phyloP scores from a whole-genome alignment of 2,329 filamentous ascomycete genomes.

The Sporothrix brunneoviolacea region DNA sequence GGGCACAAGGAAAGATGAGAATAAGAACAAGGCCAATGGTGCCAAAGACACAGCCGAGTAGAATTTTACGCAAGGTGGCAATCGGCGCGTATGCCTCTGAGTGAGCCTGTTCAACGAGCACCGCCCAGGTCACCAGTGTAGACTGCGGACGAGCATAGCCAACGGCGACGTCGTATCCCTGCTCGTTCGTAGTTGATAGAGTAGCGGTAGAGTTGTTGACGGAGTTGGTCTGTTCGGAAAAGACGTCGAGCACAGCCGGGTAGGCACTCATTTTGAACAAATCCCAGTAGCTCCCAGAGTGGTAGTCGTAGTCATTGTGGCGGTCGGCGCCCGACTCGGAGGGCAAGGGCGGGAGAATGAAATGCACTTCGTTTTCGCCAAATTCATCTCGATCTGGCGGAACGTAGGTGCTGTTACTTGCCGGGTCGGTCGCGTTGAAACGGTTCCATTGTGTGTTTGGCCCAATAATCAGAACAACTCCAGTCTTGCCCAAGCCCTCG shows the following conservation, averaged over 20 bases:
- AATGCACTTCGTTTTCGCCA: slow-evolving; percentile 43
- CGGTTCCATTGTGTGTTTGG: slow-evolving; percentile 60
- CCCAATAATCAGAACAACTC: slow-evolving; percentile 64
- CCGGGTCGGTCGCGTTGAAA: slow-evolving; percentile 41
- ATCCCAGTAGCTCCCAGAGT: slow-evolving; percentile 35
- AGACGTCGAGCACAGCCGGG: slow-evolving; percentile 55
- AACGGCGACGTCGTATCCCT: slow-evolving; percentile 63
- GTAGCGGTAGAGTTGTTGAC: slow-evolving; percentile 63
- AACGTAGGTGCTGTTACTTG: slow-evolving; percentile 41
- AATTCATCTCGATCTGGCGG: slow-evolving; percentile 33
- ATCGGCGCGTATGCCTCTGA: slow-evolving; percentile 73
- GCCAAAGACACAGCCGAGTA: slow-evolving; percentile 79
- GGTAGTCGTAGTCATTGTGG: slow-evolving; percentile 39
- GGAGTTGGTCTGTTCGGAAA: slow-evolving; percentile 41
- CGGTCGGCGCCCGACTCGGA: slow-evolving; percentile 35
- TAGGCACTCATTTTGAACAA: slow-evolving; percentile 57
- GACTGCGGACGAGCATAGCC: slow-evolving; percentile 68
- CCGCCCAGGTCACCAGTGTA: slow-evolving; percentile 69
- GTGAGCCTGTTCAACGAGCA: slow-evolving; percentile 71
- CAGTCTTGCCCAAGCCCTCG: slow-evolving; percentile 65
- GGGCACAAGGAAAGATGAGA: slow-evolving; percentile 70
- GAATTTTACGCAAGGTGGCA: slow-evolving; percentile 65
- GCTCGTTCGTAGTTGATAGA: slow-evolving; percentile 67
- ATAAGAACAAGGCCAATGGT: slow-evolving; percentile 67
- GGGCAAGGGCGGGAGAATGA: slow-evolving; percentile 50